Conservation (phyloP, 768 basidiomycete genomes). For the Kondoa subrosea region DNA sequence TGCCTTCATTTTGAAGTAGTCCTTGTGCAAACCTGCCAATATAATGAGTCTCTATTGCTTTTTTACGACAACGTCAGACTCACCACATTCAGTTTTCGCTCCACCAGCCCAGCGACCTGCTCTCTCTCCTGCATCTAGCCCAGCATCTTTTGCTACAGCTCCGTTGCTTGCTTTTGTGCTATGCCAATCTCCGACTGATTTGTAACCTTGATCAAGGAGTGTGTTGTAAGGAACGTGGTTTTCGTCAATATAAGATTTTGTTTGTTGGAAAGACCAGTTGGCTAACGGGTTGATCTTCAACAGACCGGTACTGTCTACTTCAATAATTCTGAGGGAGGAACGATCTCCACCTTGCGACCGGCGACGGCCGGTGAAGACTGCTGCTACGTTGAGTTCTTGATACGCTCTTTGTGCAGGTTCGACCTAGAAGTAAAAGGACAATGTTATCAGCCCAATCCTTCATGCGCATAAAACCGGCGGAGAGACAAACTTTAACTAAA, state of each 20-base stretch:
- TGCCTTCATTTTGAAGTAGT: conserved; percentile 38
- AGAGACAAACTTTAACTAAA: conserved; percentile 56
- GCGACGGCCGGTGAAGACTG: conserved; percentile 87
- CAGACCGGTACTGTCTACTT: conserved; percentile 74
- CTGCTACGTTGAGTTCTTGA: conserved; percentile 52
- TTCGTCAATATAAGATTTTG: conserved; percentile 65
- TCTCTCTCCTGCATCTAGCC: conserved; percentile 57
- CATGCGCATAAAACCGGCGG: not conserved
- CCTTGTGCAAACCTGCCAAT: conserved; percentile 91
- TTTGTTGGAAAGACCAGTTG: conserved; percentile 64
- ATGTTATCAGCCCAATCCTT: not conserved
- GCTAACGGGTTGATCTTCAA: conserved; percentile 81
- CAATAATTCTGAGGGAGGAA: conserved; percentile 61
- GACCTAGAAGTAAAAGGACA: conserved; percentile 45
- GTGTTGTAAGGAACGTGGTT: conserved; percentile 76
- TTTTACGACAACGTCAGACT: not conserved
- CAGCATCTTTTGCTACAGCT: conserved; percentile 41
- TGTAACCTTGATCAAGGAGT: conserved; percentile 77
- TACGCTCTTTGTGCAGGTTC: conserved; percentile 87
- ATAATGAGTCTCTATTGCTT: too few relatives aligned
- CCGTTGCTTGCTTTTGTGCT: conserved; percentile 45
- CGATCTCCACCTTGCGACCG: conserved; percentile 87
- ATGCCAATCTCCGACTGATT: conserved; percentile 94
- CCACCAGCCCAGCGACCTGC: conserved; percentile 81
- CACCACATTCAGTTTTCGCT: conserved; percentile 52